Conservation (phyloP, 352 stramenopile genomes). For the Phytophthora tentaculata region DNA sequence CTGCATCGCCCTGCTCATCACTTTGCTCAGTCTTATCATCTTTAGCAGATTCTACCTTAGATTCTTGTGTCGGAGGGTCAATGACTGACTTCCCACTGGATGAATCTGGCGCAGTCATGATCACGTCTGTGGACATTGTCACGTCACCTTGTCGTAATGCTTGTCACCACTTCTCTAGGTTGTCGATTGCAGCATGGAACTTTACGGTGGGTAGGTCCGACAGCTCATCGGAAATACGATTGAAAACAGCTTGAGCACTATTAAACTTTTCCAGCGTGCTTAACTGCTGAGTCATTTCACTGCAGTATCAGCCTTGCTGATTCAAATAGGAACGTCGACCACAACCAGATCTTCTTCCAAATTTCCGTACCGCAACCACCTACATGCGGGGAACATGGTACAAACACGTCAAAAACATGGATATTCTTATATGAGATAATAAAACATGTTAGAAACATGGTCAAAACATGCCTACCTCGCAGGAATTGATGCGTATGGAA, state of each 20-base stretch:
- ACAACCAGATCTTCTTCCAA: not conserved
- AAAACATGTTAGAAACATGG: not conserved
- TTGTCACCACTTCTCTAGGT: not conserved
- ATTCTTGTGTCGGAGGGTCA: not conserved
- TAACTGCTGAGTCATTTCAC: not conserved
- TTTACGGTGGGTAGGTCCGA: not conserved
- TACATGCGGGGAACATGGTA: not conserved
- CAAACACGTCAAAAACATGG: slow-evolving; percentile 2
- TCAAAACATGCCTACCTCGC: not conserved
- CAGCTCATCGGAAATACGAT: not conserved
- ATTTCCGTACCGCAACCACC: not conserved
- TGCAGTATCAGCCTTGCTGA: not conserved
- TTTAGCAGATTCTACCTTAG: too few relatives aligned
- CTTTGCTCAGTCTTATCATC: too few relatives aligned
- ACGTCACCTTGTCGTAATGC: too few relatives aligned
- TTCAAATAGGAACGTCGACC: not conserved
- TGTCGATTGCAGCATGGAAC: not conserved
- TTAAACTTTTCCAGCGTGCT: not conserved
- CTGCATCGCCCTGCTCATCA: too few relatives aligned
- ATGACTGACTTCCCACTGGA: not conserved
- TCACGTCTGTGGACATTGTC: not conserved
- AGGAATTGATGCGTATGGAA: not conserved
- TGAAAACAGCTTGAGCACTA: not conserved
- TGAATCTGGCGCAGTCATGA: not conserved
- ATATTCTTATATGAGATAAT: slow-evolving; percentile 6